Evolutionary conservation across 225 moss, liverwort and hornwort species (phyloP).

Genomic region (Straminergon stramineum): DNA sequence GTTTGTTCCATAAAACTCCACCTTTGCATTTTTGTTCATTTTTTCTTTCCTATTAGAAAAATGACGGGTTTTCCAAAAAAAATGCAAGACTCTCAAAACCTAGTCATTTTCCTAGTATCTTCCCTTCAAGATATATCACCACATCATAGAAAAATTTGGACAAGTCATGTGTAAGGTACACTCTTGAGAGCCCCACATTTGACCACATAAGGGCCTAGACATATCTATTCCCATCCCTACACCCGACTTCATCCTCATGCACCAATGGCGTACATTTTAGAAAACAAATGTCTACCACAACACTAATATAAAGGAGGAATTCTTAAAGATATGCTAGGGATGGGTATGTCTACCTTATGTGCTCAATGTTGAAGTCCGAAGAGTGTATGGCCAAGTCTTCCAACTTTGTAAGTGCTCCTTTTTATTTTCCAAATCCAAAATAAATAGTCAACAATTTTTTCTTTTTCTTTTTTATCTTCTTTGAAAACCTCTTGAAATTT

Average conservation of each 20-base stretch:
- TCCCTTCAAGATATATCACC: not conserved
- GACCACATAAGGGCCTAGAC: not conserved
- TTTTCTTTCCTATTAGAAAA: not conserved
- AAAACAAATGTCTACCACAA: not conserved
- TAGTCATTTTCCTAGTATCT: not conserved
- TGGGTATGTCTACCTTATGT: not conserved
- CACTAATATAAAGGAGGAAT: accelerated
- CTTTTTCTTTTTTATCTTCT: accelerated
- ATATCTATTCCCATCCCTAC: accelerated
- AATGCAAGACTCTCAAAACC: accelerated
- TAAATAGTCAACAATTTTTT: not conserved
- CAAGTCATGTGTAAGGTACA: not conserved
- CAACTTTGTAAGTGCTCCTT: not conserved
- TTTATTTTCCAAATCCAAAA: not conserved
- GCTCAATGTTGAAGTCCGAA: accelerated
- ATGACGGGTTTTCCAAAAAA: not conserved
- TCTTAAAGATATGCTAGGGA: not conserved
- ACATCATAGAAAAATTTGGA: not conserved
- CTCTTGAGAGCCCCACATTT: accelerated
- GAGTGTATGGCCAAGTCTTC: not conserved
- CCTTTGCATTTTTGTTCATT: not conserved
- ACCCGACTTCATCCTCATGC: accelerated
- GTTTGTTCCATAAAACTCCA: not conserved
- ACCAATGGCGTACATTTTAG: not conserved
- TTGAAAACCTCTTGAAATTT: not conserved